phyloP scores from a whole-genome alignment of 352 stramenopile genomes.

The Phytopythium oedochilum region DNA sequence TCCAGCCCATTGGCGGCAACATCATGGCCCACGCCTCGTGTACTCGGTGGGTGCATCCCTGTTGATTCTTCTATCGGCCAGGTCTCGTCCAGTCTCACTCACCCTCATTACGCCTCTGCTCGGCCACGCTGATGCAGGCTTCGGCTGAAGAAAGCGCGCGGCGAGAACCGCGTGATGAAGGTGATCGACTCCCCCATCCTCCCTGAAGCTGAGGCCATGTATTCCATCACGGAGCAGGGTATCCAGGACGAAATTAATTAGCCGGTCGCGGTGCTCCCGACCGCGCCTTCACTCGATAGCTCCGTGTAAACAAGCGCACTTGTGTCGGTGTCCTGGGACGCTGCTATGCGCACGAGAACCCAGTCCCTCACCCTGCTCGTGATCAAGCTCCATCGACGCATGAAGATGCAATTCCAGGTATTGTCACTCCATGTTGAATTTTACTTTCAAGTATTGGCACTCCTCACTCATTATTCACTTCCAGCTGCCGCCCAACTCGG shows the following conservation, averaged over 20 bases:
- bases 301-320: conserved; percentile 3
- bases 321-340: too few relatives aligned
- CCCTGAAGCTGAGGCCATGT: conserved; percentile 97
- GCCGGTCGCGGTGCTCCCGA: background rate
- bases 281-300: background rate
- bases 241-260: conserved; percentile 92
- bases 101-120: too few relatives aligned
- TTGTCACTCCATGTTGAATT: too few relatives aligned
- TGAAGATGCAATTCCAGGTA: too few relatives aligned
- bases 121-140: conserved; percentile 44
- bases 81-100: conserved; percentile 4
- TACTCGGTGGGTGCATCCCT: conserved; percentile 40
- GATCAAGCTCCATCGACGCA: too few relatives aligned
- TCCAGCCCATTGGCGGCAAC: conserved; percentile 90
- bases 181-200: conserved; percentile 96
- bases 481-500: too few relatives aligned
- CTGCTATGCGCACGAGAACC: too few relatives aligned
- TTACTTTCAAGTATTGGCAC: too few relatives aligned
- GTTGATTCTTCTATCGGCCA: background rate
- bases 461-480: too few relatives aligned
- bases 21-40: conserved; percentile 86
- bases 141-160: conserved; percentile 95
- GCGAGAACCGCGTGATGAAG: conserved; percentile 98
- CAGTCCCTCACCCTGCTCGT: too few relatives aligned
- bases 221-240: conserved; percentile 95